Evolutionary conservation across 2,329 filamentous ascomycete species (phyloP).

Genomic region (Verticillium nonalfalfae): DNA sequence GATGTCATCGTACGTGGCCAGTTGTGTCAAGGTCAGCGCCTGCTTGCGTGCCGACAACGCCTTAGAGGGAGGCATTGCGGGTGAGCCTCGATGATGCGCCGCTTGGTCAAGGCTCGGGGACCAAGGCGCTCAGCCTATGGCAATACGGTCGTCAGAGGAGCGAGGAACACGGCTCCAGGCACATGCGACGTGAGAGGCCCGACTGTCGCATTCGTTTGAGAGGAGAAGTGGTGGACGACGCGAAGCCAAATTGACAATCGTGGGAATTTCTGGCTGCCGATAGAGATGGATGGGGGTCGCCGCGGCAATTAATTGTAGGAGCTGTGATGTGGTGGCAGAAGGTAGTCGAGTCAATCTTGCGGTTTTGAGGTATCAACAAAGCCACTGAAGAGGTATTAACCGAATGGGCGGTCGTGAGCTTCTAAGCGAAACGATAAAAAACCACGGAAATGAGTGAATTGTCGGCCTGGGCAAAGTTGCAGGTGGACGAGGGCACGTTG

Average conservation of each 20-base stretch:
- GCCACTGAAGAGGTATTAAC: background rate
- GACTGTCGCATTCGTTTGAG: background rate
- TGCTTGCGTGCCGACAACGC: constrained; percentile 49
- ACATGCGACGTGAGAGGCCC: background rate
- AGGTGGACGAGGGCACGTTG: background rate
- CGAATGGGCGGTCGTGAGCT: background rate
- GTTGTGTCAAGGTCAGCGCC: constrained; percentile 75
- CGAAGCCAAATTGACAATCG: background rate
- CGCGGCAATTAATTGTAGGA: background rate
- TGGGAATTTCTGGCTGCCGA: background rate
- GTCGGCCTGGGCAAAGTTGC: background rate
- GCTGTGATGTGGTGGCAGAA: background rate
- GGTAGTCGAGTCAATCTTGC: background rate
- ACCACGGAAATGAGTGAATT: background rate
- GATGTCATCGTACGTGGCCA: constrained; percentile 92
- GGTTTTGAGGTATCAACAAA: background rate
- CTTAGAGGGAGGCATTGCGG: constrained; percentile 28
- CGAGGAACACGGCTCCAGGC: constrained; percentile 8
- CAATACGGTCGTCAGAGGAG: background rate
- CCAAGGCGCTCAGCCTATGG: background rate
- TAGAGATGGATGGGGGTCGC: background rate
- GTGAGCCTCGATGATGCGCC: background rate
- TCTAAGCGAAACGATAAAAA: background rate
- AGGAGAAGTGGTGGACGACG: background rate
- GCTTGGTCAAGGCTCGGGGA: background rate